A percentile compares a stretch with the other conserved stretches of the same genome.
phyloP scores from a whole-genome alignment of 257 asterid species.

The Anisodus acutangulus region DNA sequence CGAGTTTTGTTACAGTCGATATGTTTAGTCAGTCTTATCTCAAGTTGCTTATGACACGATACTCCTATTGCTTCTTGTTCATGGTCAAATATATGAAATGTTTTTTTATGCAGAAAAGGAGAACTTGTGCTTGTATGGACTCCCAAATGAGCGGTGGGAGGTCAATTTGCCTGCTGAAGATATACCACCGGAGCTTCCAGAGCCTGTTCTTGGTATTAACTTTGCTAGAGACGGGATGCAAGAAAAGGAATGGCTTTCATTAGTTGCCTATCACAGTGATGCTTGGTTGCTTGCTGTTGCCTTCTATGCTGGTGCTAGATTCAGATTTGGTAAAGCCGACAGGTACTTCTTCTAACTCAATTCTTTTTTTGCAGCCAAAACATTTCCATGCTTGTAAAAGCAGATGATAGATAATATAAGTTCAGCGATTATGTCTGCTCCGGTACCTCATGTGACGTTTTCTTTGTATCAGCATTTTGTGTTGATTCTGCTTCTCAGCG shows the following conservation, averaged over 20 bases:
- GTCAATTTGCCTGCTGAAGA: slow-evolving; percentile 54
- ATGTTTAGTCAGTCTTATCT: not conserved
- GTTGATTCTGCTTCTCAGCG: not conserved
- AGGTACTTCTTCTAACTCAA: slow-evolving; percentile 34
- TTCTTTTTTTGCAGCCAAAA: slow-evolving; percentile 10
- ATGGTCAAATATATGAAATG: not conserved
- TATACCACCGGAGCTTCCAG: slow-evolving; percentile 58
- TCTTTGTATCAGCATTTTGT: not conserved
- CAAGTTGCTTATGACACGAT: not conserved
- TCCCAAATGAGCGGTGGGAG: slow-evolving; percentile 52
- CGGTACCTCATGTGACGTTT: not conserved
- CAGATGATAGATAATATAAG: not conserved
- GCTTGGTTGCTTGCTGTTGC: slow-evolving; percentile 56
- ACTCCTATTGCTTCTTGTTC: not conserved
- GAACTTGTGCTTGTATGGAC: slow-evolving; percentile 53
- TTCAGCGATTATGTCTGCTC: not conserved
- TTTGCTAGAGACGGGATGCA: slow-evolving; percentile 56
- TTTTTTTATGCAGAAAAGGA: slow-evolving; percentile 43
- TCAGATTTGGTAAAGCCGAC: slow-evolving; percentile 49
- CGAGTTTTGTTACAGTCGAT: not conserved
- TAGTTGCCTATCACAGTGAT: slow-evolving; percentile 53
- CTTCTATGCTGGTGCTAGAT: slow-evolving; percentile 49
- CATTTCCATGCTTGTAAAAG: not conserved
- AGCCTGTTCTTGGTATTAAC: slow-evolving; percentile 57
- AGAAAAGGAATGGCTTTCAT: slow-evolving; percentile 53